Evolutionary conservation across 1,284 basidiomycete species (phyloP), one percentile per base, ranked within the genome.

Genomic region (Naganishia albida): DNA sequence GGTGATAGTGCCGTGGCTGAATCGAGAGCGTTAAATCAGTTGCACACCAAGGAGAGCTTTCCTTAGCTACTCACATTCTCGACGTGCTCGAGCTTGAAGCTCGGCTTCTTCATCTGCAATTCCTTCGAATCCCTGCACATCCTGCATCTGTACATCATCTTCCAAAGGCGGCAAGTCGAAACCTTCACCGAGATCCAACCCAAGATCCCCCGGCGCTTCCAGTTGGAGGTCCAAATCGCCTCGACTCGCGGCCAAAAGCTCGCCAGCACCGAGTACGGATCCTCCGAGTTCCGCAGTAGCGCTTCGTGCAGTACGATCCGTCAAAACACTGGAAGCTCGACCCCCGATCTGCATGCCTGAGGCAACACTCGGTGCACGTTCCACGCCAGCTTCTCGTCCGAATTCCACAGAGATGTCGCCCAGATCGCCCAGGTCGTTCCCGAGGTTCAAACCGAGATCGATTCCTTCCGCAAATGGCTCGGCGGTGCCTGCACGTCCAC

Each of bases 391-490:
- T 40, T 75, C 72, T 70, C 76, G 63, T 44, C 71, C 76, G 13
- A 62, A 43, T 55, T 78, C 77, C 13, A 76, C 60, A 12, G 71
- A 71, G 52, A 74, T 72, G 51, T 75, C 78, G 18, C 82, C 85
- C 49, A 86, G 74, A 34, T 34, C 34, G 34, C 6, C 34, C 4
- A 4, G 34, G 39, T 73, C 73, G 25, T 65, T 34, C n/a, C 70
- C 68, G 3, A 75, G 62, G 62, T 74, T 69, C 20, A 78, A 65
- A 10, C 73, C 77, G 3, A 79, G 71, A 59, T 80, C 77, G 30
- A 79, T 71, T 12, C 74, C 75, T 30, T 20, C 46, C 25, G 54
- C 50, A 46, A 49, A 57, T 3, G 57, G 53, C 34, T 62, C 59
- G n/a, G n/a, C 59, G 20, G 52, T 52, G 34, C 59, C 43, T 49